Evolutionary conservation across 441 rosid species (phyloP).

Genomic region (Omphalea diandra): DNA sequence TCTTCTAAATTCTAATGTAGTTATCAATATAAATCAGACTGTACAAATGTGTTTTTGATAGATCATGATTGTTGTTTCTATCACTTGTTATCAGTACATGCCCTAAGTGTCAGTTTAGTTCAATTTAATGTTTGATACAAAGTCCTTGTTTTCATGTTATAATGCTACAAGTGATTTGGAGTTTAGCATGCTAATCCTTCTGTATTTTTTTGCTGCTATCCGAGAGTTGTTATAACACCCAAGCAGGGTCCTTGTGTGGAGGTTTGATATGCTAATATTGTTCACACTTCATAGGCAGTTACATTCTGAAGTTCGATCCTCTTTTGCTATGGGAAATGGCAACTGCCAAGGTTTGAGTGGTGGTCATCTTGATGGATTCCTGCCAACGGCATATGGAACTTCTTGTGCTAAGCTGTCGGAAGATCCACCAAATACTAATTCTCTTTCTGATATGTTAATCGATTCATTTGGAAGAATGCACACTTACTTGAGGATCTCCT

Average conservation of each 20-base stretch:
- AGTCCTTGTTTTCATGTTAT: not conserved
- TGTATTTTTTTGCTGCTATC: not conserved
- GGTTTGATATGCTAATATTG: not conserved
- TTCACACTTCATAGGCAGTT: constrained; percentile 23
- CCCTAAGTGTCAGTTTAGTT: not conserved
- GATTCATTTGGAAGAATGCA: constrained; percentile 92
- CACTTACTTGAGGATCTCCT: constrained; percentile 80
- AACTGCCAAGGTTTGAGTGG: not conserved
- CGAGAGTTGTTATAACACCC: not conserved
- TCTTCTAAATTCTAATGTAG: not conserved
- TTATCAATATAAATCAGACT: not conserved
- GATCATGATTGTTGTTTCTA: not conserved
- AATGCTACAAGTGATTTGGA: not conserved
- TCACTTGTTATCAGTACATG: not conserved
- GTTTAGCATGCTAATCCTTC: not conserved
- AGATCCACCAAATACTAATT: constrained; percentile 36
- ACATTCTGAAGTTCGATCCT: constrained; percentile 21
- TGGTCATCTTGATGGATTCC: constrained; percentile 14
- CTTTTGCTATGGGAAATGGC: constrained; percentile 5
- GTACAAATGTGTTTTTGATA: not conserved
- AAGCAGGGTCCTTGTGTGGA: not conserved
- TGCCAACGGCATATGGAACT: constrained; percentile 32
- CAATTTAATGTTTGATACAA: not conserved
- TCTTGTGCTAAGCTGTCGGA: constrained; percentile 44
- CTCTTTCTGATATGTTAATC: constrained; percentile 68